These are phyloP conservation scores for Coniosporium tulheliwenetii DNA, from an alignment of 2,329 filamentous ascomycete genomes.

Conservation along the genomic window DNA sequence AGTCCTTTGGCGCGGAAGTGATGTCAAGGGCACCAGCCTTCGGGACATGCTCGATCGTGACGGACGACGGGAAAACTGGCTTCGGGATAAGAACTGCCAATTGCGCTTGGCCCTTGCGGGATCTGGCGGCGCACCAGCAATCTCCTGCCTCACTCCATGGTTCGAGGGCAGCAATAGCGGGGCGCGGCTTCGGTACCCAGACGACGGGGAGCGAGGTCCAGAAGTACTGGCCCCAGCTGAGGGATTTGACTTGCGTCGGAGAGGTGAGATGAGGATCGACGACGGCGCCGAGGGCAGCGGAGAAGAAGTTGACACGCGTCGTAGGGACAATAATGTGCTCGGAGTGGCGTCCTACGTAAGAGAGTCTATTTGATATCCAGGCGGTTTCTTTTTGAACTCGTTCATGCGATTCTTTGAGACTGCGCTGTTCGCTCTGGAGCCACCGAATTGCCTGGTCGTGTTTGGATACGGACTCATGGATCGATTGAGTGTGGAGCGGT, in stretches of 20 bases:
- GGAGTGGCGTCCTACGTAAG: conserved; percentile 13
- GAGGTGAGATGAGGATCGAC: conserved; percentile 48
- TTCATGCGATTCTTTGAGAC: too few relatives aligned
- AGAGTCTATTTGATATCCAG: conserved; percentile 9
- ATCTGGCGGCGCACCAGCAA: conserved; percentile 61
- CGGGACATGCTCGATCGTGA: conserved; percentile 32
- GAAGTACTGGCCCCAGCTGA: conserved; percentile 2
- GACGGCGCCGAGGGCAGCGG: conserved; percentile 45
- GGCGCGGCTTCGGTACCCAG: conserved; percentile 6
- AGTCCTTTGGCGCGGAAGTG: conserved; percentile 21
- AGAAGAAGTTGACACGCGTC: conserved; percentile 55
- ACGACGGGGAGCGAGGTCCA: background rate
- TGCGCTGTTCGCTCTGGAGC: too few relatives aligned
- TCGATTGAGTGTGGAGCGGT: too few relatives aligned
- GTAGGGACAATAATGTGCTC: conserved; percentile 12
- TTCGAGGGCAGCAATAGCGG: conserved; percentile 39
- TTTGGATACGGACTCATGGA: too few relatives aligned
- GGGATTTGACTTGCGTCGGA: conserved; percentile 27
- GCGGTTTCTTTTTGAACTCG: too few relatives aligned
- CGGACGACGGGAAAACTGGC: conserved; percentile 19
- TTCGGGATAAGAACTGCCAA: conserved; percentile 39
- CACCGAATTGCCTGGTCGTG: too few relatives aligned
- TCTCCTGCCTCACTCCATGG: conserved; percentile 69
- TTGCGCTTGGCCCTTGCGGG: conserved; percentile 38
- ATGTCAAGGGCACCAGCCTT: conserved; percentile 22